Evolutionary conservation across 2,329 filamentous ascomycete genomes (phyloP).

Genomic region (Didymella keratinophila): DNA sequence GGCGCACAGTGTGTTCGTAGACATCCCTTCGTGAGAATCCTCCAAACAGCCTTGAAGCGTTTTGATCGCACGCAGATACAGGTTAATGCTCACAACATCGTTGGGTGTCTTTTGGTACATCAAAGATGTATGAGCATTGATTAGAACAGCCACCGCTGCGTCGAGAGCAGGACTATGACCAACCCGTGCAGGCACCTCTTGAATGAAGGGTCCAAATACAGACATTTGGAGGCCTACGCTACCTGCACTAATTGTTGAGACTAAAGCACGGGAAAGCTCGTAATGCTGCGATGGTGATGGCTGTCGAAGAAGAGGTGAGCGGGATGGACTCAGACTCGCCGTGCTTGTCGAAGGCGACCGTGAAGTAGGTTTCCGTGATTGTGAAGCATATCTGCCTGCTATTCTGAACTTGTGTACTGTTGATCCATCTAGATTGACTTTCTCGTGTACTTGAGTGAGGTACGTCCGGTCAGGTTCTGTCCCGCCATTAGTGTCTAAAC

Average conservation of each 20-base stretch:
- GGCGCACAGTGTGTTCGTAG: constrained; percentile 46
- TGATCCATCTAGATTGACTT: constrained; percentile 37
- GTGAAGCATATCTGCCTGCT: constrained; percentile 18
- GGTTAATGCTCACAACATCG: constrained; percentile 37
- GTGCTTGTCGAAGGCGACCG: constrained; percentile 24
- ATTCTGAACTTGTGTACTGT: constrained; percentile 42
- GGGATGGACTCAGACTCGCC: constrained; percentile 24
- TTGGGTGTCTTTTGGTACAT: constrained; percentile 33
- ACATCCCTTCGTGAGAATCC: constrained; percentile 40
- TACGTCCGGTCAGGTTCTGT: constrained; percentile 25
- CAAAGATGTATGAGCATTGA: constrained; percentile 39
- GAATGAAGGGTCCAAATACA: constrained; percentile 44
- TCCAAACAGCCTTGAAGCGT: constrained; percentile 40
- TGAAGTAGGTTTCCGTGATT: constrained; percentile 15
- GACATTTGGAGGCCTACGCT: constrained; percentile 42
- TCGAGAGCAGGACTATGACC: constrained; percentile 45
- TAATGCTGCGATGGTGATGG: constrained; percentile 40
- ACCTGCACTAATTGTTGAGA: constrained; percentile 37
- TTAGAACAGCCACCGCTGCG: constrained; percentile 41
- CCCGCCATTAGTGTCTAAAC: background rate
- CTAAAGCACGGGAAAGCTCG: constrained; percentile 38
- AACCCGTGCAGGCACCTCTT: constrained; percentile 41
- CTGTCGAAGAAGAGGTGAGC: constrained; percentile 28
- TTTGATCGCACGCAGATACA: constrained; percentile 45
- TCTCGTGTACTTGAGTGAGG: constrained; percentile 38